Evolutionary conservation across 2,329 filamentous ascomycete species (phyloP).

Genomic region (Dryadomyces quercivorus): DNA sequence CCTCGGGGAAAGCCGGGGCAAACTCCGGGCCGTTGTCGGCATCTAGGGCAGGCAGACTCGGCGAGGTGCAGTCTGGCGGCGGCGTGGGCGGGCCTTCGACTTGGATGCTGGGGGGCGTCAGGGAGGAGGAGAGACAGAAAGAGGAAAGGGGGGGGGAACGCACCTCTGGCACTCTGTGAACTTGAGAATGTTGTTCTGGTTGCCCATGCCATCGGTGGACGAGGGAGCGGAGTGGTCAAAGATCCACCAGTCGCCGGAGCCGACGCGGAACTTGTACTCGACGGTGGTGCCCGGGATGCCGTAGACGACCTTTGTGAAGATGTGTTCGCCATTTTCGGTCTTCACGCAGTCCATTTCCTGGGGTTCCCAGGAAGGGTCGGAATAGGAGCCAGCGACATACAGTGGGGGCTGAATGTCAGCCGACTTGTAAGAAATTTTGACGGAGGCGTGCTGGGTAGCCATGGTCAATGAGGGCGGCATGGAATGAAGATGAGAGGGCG

Average conservation of each 20-base stretch:
- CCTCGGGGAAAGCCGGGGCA: neutral
- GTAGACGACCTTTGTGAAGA: slow-evolving; percentile 45
- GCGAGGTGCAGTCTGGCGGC: slow-evolving; percentile 9
- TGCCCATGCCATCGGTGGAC: slow-evolving; percentile 31
- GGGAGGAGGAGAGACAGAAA: neutral
- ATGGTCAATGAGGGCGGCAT: slow-evolving; percentile 14
- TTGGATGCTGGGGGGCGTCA: neutral
- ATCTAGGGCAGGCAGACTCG: neutral
- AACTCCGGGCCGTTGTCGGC: neutral
- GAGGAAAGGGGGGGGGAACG: neutral
- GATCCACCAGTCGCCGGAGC: slow-evolving; percentile 56
- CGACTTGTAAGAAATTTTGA: slow-evolving; percentile 49
- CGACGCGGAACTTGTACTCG: slow-evolving; percentile 65
- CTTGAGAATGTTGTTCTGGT: slow-evolving; percentile 34
- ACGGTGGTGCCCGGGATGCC: slow-evolving; percentile 46
- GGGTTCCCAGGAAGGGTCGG: slow-evolving; percentile 52
- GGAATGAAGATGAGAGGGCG: no score
- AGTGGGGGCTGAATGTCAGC: slow-evolving; percentile 52
- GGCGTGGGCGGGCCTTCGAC: slow-evolving; percentile 9
- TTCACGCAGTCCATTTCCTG: slow-evolving; percentile 49
- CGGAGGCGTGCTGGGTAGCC: slow-evolving; percentile 25
- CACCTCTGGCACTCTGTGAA: slow-evolving; percentile 15
- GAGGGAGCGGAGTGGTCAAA: slow-evolving; percentile 50
- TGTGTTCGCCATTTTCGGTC: slow-evolving; percentile 38
- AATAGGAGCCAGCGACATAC: slow-evolving; percentile 58